Base-by-base conservation (phyloP, 1,284 basidiomycete species). In the Trichosporon faecale region DNA sequence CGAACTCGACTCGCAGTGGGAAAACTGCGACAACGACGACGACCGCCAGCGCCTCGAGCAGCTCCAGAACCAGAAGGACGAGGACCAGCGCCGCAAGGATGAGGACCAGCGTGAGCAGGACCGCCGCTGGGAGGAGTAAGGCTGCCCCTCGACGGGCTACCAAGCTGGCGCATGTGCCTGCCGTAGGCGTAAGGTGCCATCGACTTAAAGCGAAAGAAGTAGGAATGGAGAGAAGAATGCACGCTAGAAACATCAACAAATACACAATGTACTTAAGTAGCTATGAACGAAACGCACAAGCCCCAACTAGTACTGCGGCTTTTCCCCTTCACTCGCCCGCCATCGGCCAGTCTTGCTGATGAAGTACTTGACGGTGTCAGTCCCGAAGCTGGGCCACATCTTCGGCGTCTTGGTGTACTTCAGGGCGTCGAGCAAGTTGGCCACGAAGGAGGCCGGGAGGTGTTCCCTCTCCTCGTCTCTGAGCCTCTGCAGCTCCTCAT, bases 1-100 rank as follows among this genome's bases (percentile, higher is more conserved):
- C 64, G 37, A 49, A 35, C 44, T 65, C 44, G 57, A 65, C 64
- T n/a, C 64, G 27, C 44, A 40, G 64, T 44, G 64, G 37, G 44
- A 40, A 1, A 44, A 40, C 35, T 40, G 64, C 35, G 64, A 25
- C 64, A 40, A 27, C 57, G 57, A 61, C 27, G 57, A 61, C 21
- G 57, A 61, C 6, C 57, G 57, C 57, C 29, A 61, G 57, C 57
- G 57, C 57, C 57, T 61, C 57, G 57, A 61, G 27, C 21, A 31
- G 6, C 57, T 61, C 23, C 57, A 65, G 64, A 29, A 33, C 23
- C 64, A 65, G 64, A 65, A 49, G 57, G 57, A 61, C 27, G 57
- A 61, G 27, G 57, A 61, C 57, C 57, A 61, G 57, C 27, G 57
- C 27, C 57, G 57, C 27, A 61, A 61, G 57, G 57, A 61, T 5